Evolutionary conservation across 495 filamentous ascomycete genomes (phyloP), one percentile per base, ranked within the genome.

Genomic region (Xylaria telfairii): DNA sequence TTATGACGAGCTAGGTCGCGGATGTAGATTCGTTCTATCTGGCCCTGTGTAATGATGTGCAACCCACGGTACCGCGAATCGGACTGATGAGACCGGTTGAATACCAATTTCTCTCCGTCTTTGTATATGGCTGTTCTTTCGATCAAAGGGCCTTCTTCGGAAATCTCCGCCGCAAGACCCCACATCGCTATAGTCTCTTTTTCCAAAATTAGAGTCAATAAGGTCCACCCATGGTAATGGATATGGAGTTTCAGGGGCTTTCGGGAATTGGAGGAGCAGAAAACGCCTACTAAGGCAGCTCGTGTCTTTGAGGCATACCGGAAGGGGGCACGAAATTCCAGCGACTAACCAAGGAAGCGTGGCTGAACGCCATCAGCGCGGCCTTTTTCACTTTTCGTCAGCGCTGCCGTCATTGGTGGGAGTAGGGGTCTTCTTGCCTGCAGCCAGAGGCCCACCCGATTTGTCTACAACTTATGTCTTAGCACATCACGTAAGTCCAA

Each of bases 41-140:
- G 81, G 0, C 81, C 80, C 53, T 82, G 81, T 0, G 80, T 82
- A 41, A 82, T 81, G 42, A 81, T 73, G 37, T 82, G 81, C 2
- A 82, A 34, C 15, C 80, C 81, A 4, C 77, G 74, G 61, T 81
- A 82, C 8, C 79, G 71, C 12, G 81, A 82, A 49, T 83, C 81
- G 28, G 71, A 78, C 57, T 79, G 80, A 66, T 76, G 78, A 7
- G 75, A 77, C 2, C 68, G 71, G 17, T 49, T 70, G 41, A 74
- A 74, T 4, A 79, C 60, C 15, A 83, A 51, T 28, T 74, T 71
- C 46, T 77, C 69, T 0, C 80, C 79, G 39, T 82, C 73, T 64
- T 74, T 72, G 51, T 76, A 83, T 19, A 81, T 72, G 12, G 76
- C 81, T 7, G 81, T 82, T n/a, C 71, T 72, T 4, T 81, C 76